Conservation (phyloP, 441 rosid genomes). For the Lepidium campestre region DNA sequence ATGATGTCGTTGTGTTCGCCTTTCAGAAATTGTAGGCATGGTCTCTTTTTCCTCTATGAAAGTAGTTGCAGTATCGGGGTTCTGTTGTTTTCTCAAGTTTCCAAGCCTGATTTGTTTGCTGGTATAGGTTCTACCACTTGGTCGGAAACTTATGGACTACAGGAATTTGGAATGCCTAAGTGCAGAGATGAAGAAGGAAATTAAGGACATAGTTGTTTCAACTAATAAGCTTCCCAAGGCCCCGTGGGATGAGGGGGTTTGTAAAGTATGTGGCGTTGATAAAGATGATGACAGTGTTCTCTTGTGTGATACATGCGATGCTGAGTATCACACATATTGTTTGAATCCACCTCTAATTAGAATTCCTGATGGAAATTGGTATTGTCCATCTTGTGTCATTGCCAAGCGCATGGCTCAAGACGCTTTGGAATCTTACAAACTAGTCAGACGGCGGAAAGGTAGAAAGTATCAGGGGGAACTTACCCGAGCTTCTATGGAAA, state of each 20-base stretch:
- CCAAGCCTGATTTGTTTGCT: constrained; percentile 20
- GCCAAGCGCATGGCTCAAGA: constrained; percentile 49
- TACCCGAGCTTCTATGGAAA: constrained; percentile 59
- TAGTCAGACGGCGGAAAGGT: constrained; percentile 37
- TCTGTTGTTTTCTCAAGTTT: constrained; percentile 11
- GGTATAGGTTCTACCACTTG: constrained; percentile 68
- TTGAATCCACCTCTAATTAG: constrained; percentile 94
- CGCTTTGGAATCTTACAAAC: constrained; percentile 38
- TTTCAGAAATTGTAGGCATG: constrained; percentile 9
- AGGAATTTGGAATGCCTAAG: constrained; percentile 49
- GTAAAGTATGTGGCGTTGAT: constrained; percentile 97
- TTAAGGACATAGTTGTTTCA: constrained; percentile 60
- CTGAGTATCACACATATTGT: constrained; percentile 98
- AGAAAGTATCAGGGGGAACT: constrained; percentile 73
- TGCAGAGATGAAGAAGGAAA: constrained; percentile 63
- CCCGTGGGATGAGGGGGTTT: constrained; percentile 99
- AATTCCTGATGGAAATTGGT: constrained; percentile 99
- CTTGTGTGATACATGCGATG: constrained; percentile 93
- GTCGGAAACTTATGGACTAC: constrained; percentile 57
- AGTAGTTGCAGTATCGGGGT: background rate
- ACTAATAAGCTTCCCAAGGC: constrained; percentile 78
- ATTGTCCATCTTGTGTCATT: constrained; percentile 86
- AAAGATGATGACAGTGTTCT: constrained; percentile 98
- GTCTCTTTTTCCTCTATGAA: background rate
- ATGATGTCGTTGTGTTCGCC: background rate